These are phyloP conservation scores for Naganishia sp. DNA, from an alignment of 1,284 basidiomycete species.

Conservation along the genomic window DNA sequence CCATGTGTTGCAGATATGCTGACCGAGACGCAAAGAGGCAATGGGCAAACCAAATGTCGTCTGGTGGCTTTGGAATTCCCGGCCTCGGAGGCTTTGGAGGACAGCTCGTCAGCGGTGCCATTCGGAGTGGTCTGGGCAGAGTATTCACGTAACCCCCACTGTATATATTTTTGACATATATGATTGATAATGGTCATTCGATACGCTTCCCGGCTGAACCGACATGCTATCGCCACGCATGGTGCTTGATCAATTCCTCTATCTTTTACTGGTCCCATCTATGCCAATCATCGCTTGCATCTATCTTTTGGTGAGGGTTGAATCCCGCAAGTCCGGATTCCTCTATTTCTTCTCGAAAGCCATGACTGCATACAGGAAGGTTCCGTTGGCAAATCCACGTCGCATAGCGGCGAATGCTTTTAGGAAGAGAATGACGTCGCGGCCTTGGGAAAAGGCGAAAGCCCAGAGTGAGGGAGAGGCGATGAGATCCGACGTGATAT, in stretches of 20 bases:
- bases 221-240: too few relatives aligned
- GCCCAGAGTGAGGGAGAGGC: slow-evolving; percentile 35
- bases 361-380: slow-evolving; percentile 33
- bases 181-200: neutral
- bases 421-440: slow-evolving; percentile 35
- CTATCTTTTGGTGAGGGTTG: neutral
- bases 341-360: slow-evolving; percentile 34
- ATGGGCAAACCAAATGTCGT: slow-evolving; percentile 70
- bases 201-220: neutral
- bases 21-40: slow-evolving; percentile 83
- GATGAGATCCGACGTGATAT: slow-evolving; percentile 35
- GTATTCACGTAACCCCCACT: slow-evolving; percentile 57
- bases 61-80: slow-evolving; percentile 57
- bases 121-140: slow-evolving; percentile 76
- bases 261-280: neutral
- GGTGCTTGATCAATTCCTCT: neutral
- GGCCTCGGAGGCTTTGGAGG: slow-evolving; percentile 74
- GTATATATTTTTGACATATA: neutral
- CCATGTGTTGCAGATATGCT: slow-evolving; percentile 57
- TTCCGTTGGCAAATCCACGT: slow-evolving; percentile 34
- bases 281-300: neutral
- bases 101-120: slow-evolving; percentile 71
- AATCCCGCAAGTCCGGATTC: neutral
- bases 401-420: slow-evolving; percentile 35
- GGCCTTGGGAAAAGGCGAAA: slow-evolving; percentile 34